Base-by-base conservation (phyloP, 768 basidiomycete genomes). In the Termitomyces eurrhizus region DNA sequence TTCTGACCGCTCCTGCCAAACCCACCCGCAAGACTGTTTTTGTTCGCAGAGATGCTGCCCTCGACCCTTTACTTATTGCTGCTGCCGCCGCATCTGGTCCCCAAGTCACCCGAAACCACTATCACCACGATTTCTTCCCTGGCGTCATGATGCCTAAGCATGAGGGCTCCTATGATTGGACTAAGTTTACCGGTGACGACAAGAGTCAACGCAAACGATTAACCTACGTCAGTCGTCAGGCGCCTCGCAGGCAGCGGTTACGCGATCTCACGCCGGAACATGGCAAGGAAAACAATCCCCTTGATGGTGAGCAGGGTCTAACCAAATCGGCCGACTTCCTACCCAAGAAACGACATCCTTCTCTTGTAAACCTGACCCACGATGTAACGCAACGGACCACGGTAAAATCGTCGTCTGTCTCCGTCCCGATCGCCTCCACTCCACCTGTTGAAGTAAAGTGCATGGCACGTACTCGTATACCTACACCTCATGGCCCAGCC, bases 391-490 rank as follows among this genome's bases (percentile, higher is more conserved):
- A 59, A 35, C 72, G 68, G 56, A 63, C 66, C 51, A 74, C 71
- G 59, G 39, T 68, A 42, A 61, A 65, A 59, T 44, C 68, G 41
- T 35, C 26, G 8, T 16, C 45, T 57, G 33, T 46, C 45, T 24
- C 69, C 49, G 69, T 67, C 11, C 57, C 69, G 24, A 29, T 61
- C 52, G 58, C 61, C 24, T 49, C 72, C 7, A 53, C 67, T 12
- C 62, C 70, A 18, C 75, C 74, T 58, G 74, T 92, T n/a, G 78
- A 86, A 58, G 91, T 98, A 33, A 88, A 86, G 72, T 99, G 97
- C 73, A 93, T 96, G 87, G 97, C 94, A 13, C 90, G 97, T 59
- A 98, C 97, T 4, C 90, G 97, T 59, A 92, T 98, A 71, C 97
- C 97, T 45, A 99, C 97, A 0, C 92, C 93, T 0, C 93, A 98